A percentile compares a stretch with the other conserved stretches of the same genome.
These are phyloP conservation scores for Fusarium acutatum DNA, from an alignment of 2,329 filamentous ascomycete genomes.

Conservation along the genomic window DNA sequence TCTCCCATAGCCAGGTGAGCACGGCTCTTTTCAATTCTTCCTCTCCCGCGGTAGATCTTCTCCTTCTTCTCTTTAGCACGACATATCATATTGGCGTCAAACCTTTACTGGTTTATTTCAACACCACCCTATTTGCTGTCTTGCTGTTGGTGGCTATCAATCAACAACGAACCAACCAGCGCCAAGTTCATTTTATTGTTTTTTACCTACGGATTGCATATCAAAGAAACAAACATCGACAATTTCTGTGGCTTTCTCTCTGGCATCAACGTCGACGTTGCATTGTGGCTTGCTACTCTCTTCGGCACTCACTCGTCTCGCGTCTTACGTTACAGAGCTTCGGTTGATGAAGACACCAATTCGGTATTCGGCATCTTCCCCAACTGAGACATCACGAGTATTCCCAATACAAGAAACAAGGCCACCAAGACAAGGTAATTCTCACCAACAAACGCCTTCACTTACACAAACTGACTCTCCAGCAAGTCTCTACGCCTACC, in stretches of 20 bases:
- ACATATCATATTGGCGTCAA: not conserved
- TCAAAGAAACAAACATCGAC: not conserved
- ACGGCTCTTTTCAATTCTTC: not conserved
- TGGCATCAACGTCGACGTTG: not conserved
- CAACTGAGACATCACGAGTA: slow-evolving; percentile 9
- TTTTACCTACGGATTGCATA: not conserved
- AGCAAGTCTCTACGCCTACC: not conserved
- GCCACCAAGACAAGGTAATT: not conserved
- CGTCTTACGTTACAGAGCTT: slow-evolving; percentile 13
- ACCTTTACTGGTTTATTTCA: not conserved
- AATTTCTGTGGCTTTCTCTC: not conserved
- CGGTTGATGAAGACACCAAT: slow-evolving; percentile 17
- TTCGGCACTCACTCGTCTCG: not conserved
- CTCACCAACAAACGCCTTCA: not conserved
- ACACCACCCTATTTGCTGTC: not conserved
- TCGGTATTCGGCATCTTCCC: slow-evolving; percentile 3
- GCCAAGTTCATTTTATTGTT: not conserved
- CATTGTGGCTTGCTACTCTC: slow-evolving; percentile 16
- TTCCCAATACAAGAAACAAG: not conserved
- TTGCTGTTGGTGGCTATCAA: not conserved
- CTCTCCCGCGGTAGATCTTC: not conserved
- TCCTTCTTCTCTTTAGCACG: not conserved
- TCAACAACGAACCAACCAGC: not conserved
- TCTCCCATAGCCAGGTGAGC: not conserved
- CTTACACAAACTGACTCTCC: not conserved